A percentile compares a stretch with the other conserved stretches of the same genome.
phyloP scores from a whole-genome alignment of 1,284 basidiomycete species.

The Leccinum griseonigrum region DNA sequence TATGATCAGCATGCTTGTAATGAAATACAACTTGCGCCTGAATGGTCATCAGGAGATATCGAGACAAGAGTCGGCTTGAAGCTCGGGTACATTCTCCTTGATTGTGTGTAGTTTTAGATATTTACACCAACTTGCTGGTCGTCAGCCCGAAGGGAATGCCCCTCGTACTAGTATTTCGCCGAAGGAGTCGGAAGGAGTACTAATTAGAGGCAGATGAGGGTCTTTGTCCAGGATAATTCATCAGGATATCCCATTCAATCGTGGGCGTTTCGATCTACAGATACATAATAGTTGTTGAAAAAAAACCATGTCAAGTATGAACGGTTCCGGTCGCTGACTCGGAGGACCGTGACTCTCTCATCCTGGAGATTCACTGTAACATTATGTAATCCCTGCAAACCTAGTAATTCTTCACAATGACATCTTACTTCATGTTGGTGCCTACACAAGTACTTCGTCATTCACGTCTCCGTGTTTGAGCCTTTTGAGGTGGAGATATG shows the following conservation, averaged over 20 bases:
- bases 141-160: background rate
- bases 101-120: background rate
- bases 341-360: too few species aligned
- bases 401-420: too few species aligned
- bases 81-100: background rate
- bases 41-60: background rate
- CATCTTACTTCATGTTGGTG: too few species aligned
- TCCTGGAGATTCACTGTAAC: too few species aligned
- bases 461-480: too few species aligned
- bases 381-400: too few species aligned
- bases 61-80: background rate
- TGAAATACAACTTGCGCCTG: background rate
- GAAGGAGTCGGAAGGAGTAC: background rate
- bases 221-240: background rate
- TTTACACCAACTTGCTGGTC: background rate
- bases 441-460: too few species aligned
- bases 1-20: background rate
- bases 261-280: slow-evolving; percentile 17
- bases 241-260: background rate
- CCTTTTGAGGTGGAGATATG: slow-evolving; percentile 75
- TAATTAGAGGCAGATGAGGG: background rate
- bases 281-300: too few species aligned
- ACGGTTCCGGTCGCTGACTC: too few species aligned
- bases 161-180: background rate
- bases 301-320: too few species aligned